Conservation (phyloP, 2,329 filamentous ascomycete genomes). For the Ophiosphaerella korrae region DNA sequence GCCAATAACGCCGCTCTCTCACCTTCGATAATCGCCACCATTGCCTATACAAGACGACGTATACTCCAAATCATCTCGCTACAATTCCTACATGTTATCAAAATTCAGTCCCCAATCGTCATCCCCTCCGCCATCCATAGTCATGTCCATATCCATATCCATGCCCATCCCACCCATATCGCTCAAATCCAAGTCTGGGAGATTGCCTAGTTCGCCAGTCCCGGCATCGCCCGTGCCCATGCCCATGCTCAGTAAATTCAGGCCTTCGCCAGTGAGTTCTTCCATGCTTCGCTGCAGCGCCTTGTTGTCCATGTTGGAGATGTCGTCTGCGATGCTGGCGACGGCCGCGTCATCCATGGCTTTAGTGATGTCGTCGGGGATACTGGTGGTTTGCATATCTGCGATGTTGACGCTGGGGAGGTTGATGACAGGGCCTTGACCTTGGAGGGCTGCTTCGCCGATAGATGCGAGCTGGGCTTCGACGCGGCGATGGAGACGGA, state of each 20-base stretch:
- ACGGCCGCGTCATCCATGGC: conserved; percentile 45
- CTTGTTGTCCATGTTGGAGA: conserved; percentile 39
- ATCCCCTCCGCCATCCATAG: conserved; percentile 38
- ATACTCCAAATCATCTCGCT: neutral
- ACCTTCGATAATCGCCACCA: too few species aligned
- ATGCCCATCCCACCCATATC: conserved; percentile 38
- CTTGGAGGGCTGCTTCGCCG: conserved; percentile 29
- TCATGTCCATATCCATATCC: conserved; percentile 33
- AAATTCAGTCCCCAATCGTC: conserved; percentile 52
- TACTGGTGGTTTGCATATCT: conserved; percentile 32
- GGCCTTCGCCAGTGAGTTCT: conserved; percentile 31
- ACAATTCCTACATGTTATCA: conserved; percentile 39
- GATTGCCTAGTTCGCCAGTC: conserved; percentile 27
- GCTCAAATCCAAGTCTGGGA: conserved; percentile 37
- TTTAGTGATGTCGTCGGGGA: conserved; percentile 40
- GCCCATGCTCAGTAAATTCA: conserved; percentile 38
- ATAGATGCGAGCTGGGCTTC: conserved; percentile 63
- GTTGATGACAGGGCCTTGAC: conserved; percentile 30
- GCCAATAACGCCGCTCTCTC: too few species aligned
- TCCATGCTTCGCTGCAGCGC: conserved; percentile 40
- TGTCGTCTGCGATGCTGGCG: conserved; percentile 36
- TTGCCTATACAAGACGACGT: too few species aligned
- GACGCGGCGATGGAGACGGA: conserved; percentile 67
- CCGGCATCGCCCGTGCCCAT: conserved; percentile 32
- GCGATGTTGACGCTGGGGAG: conserved; percentile 35